Base-by-base conservation (phyloP, 306 rosid genomes). In the Aeschynomene evenia region DNA sequence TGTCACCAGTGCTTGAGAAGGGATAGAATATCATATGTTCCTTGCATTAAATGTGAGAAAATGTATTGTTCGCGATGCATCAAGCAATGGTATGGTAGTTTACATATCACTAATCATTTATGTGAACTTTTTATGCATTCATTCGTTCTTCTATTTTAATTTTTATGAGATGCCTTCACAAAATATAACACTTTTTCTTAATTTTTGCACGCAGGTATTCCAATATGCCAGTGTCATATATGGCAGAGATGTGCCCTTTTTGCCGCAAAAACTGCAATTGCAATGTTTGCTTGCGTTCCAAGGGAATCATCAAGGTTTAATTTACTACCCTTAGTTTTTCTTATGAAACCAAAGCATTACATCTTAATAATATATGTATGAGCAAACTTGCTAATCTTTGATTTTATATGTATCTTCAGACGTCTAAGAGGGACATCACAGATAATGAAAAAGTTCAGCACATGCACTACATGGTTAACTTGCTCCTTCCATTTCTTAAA, bases 1-100 rank as follows among this genome's bases (percentile, higher is more conserved):
- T 91, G 97, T 68, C 97, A 91, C 66, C 97, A 88, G 40, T 91
- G 97, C 72, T 42, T 69, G 87, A 83, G 71, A 72, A 79, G 45
- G 72, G 82, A 73, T 31, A 84, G 76, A 16, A 12, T 26, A 68
- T 8, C 16, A 4, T 72, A 37, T 33, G 77, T 83, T 26, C 79
- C 82, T 50, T 91, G 97, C 73, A 55, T 74, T 57, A 77, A 66
- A 15, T 88, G 97, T 76, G 34, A 15, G 68, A 91, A 76, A 73
- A 37, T 85, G 40, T 91, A 91, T 64, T 91, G 97, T 63, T 0
- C 70, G 34, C 68, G 65, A 24, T 91, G 97, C 58, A 77, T 85
- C 59, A 79, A 63, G 55, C 71, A 82, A 63, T 86, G 97, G 97
- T 90, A 79, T 11, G 49, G 58, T 14, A 21, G n/a, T 77, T 61